Percentiles rank a stretch among this genome's conserved stretches.
phyloP scores from a whole-genome alignment of 2,329 filamentous ascomycete genomes.

The Fusarium verticillioides region DNA sequence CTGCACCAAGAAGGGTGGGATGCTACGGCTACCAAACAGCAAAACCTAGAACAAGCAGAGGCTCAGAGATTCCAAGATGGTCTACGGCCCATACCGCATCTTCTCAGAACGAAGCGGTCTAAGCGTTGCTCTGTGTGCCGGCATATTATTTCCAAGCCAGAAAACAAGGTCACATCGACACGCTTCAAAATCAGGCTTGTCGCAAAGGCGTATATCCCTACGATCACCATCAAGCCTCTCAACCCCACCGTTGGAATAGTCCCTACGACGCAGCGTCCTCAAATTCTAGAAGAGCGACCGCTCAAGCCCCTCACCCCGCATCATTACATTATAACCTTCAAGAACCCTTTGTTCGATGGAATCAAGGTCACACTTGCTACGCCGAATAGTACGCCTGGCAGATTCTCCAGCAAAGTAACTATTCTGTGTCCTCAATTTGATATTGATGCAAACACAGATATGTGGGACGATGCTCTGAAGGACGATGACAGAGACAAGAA shows the following conservation, averaged over 20 bases:
- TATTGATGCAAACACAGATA: conserved; percentile 89
- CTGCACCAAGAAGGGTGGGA: conserved; percentile 72
- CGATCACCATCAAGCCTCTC: conserved; percentile 77
- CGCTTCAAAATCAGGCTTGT: conserved; percentile 94
- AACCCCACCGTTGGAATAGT: conserved; percentile 52
- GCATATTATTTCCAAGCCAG: conserved; percentile 94
- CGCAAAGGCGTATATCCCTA: conserved; percentile 88
- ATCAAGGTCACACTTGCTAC: conserved; percentile 90
- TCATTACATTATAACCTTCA: conserved; percentile 90
- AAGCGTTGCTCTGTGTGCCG: conserved; percentile 94
- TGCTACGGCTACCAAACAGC: conserved; percentile 64
- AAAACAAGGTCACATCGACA: conserved; percentile 87
- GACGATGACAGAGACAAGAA: conserved; percentile 56
- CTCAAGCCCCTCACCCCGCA: conserved; percentile 69
- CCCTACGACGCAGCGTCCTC: conserved; percentile 50
- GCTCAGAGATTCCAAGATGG: conserved; percentile 75
- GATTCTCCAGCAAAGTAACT: conserved; percentile 83
- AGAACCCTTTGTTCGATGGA: conserved; percentile 92
- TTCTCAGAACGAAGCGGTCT: conserved; percentile 90
- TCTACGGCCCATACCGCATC: conserved; percentile 82
- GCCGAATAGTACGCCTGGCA: conserved; percentile 80
- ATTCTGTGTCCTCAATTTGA: conserved; percentile 95
- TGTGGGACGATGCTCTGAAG: conserved; percentile 88
- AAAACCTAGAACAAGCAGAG: conserved; percentile 62
- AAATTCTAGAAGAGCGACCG: conserved; percentile 47